Conservation (phyloP, 441 rosid species). For the Syzygium malaccense region DNA sequence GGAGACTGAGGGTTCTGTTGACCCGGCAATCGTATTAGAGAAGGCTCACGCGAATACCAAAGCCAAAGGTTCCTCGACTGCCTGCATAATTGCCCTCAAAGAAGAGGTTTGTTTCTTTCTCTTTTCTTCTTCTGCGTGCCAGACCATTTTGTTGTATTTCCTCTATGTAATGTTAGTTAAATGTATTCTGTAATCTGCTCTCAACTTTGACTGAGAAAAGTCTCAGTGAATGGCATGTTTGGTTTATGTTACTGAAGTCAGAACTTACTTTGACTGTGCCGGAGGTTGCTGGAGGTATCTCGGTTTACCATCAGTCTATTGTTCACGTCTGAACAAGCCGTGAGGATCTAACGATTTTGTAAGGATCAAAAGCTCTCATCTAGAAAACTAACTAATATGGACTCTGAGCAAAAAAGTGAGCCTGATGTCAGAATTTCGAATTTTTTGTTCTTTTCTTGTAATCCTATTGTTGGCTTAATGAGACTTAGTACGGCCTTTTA, state of each 20-base stretch:
- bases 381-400: neutral
- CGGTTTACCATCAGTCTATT: neutral
- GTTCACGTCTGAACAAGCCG: neutral
- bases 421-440: neutral
- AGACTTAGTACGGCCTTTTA: neutral
- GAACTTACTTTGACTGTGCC: neutral
- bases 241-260: neutral
- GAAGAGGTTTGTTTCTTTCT: conserved; percentile 31
- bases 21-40: conserved; percentile 50
- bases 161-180: neutral
- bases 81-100: conserved; percentile 54
- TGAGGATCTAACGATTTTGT: neutral
- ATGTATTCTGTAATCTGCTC: neutral
- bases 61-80: conserved; percentile 68
- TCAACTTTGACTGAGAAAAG: neutral
- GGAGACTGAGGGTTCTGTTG: conserved; percentile 35
- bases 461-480: neutral
- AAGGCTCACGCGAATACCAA: conserved; percentile 53
- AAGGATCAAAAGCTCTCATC: neutral
- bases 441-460: neutral
- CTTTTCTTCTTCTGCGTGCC: neutral
- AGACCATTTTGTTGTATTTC: neutral
- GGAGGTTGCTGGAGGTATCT: neutral
- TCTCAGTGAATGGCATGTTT: neutral
- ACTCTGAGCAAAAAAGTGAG: neutral